A percentile compares a stretch with the other conserved stretches of the same genome.
Conservation (phyloP, 345 rosid species). For the Lepidium sativum region DNA sequence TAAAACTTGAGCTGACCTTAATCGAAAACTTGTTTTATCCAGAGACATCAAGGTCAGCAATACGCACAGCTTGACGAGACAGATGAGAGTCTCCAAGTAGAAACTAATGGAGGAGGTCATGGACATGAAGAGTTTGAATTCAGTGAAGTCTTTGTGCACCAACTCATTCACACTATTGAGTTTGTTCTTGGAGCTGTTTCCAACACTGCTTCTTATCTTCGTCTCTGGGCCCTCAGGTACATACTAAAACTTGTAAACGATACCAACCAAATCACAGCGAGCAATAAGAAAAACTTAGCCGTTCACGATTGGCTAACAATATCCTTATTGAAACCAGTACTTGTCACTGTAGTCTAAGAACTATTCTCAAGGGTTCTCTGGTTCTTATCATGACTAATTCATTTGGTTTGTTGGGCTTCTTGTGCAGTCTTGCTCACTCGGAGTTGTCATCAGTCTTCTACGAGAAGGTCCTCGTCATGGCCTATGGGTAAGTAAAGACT, state of each 20-base stretch:
- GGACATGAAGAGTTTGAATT: slow-evolving; percentile 89
- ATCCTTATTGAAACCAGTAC: background rate
- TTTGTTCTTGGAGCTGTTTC: slow-evolving; percentile 98
- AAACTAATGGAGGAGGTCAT: slow-evolving; percentile 49
- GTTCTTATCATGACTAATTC: background rate
- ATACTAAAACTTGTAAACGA: background rate
- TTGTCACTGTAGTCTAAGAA: background rate
- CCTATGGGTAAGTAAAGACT: slow-evolving; percentile 59
- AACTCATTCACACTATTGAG: slow-evolving; percentile 92
- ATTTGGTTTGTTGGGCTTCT: background rate
- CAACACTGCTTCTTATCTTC: slow-evolving; percentile 95
- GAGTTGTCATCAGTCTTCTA: slow-evolving; percentile 90
- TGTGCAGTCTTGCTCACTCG: slow-evolving; percentile 80
- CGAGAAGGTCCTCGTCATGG: slow-evolving; percentile 88
- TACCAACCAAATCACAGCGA: too few species aligned
- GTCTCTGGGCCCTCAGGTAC: slow-evolving; percentile 95
- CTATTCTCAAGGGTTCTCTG: background rate
- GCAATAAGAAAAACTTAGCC: too few species aligned
- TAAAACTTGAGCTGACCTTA: background rate
- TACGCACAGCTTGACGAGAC: slow-evolving; percentile 50
- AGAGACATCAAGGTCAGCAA: slow-evolving; percentile 85
- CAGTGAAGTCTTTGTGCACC: slow-evolving; percentile 94
- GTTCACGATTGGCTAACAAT: too few species aligned
- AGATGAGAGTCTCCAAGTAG: slow-evolving; percentile 71
- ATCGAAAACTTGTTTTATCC: slow-evolving; percentile 14